A percentile compares a stretch with the other conserved stretches of the same genome.
These are phyloP conservation scores for Nakazawaea molendinolei DNA, from an alignment of 805 yeast genomes.

Conservation along the genomic window DNA sequence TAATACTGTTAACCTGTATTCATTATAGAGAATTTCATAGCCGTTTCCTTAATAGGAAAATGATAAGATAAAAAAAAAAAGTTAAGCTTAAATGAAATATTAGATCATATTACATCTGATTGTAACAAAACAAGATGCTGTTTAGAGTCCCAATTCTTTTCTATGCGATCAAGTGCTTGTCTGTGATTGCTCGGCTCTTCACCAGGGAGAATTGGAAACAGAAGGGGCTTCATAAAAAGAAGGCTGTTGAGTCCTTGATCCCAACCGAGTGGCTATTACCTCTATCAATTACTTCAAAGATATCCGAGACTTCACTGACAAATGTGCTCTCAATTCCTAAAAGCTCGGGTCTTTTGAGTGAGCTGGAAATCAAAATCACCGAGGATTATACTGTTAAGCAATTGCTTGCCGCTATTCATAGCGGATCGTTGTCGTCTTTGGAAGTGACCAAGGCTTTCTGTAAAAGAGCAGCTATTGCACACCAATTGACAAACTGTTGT, in stretches of 20 bases:
- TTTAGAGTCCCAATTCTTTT: neutral
- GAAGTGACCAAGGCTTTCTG: conserved; percentile 45
- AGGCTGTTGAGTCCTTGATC: conserved; percentile 5
- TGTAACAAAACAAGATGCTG: neutral
- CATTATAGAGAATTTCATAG: too few relatives aligned
- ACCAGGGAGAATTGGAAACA: neutral
- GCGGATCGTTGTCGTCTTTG: conserved; percentile 26
- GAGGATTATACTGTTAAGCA: conserved; percentile 11
- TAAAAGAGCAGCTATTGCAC: conserved; percentile 47
- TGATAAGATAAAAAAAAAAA: neutral
- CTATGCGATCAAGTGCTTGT: neutral
- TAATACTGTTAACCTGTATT: too few relatives aligned
- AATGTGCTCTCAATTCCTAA: conserved; percentile 13
- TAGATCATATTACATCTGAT: neutral
- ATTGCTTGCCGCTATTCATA: conserved; percentile 18
- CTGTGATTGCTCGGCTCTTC: neutral
- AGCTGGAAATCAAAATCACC: conserved; percentile 14
- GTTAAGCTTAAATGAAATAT: neutral
- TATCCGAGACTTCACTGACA: conserved; percentile 4
- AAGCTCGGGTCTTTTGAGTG: conserved; percentile 12
- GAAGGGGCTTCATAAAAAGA: conserved; percentile 8
- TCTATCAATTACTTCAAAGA: neutral
- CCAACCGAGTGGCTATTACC: conserved; percentile 16
- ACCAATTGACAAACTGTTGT: conserved; percentile 36
- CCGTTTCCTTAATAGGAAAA: too few relatives aligned